Evolutionary conservation across 768 basidiomycete species (phyloP), one percentile per base, ranked within the genome.

Genomic region (Mycena amicta): DNA sequence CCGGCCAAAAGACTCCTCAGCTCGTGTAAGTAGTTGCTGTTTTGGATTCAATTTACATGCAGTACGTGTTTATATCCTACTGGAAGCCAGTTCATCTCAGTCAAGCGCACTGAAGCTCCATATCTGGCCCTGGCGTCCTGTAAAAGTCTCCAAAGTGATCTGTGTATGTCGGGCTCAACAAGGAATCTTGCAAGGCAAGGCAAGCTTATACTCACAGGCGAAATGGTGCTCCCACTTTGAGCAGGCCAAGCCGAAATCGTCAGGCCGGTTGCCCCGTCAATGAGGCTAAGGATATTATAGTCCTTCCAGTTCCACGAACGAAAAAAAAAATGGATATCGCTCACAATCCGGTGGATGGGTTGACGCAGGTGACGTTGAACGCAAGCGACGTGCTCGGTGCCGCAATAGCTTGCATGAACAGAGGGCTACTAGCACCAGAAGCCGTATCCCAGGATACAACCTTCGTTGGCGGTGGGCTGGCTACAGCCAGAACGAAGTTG

Each of bases 71-170:
- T n/a, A n/a, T n/a, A n/a, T n/a, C n/a, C n/a, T n/a, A n/a, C n/a
- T n/a, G n/a, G n/a, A n/a, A n/a, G n/a, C n/a, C n/a, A n/a, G n/a
- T n/a, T n/a, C n/a, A n/a, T 37, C 26, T 56, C 37, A 56, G 50
- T 56, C 55, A 27, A 56, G 37, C 31, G n/a, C 3, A 5, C 33
- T 25, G 40, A 57, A 28, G 16, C 37, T 57, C 57, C 57, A 58
- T 23, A 53, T 45, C 31, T 58, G 57, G 15, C 37, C 25, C 12
- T 41, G 27, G 12, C 57, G 40, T 28, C 45, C 43, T n/a, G 51
- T 58, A 20, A 47, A 58, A 16, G 5, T 49, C 33, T 58, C 51
- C 31, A 52, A 53, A 46, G 57, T 58, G 39, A 58, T 51, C 57
- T 58, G 22, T 23, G 12, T 37, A 37, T 37, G 8, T 37, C 18